Conservation (phyloP, 177 flowering plant genomes). For the Vitis hybrid region DNA sequence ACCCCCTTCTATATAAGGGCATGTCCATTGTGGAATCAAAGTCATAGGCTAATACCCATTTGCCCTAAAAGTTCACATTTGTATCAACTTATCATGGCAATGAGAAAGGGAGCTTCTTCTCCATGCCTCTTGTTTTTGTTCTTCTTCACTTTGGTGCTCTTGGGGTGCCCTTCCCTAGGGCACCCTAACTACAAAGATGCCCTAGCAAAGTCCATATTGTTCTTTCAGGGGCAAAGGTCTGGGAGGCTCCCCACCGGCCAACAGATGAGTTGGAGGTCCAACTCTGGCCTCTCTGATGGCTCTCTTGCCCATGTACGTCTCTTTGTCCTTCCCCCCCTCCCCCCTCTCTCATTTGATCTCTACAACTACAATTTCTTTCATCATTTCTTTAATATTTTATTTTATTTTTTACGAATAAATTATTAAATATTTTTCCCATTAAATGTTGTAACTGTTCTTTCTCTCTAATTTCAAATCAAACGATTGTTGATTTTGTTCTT, state of each 20-base stretch:
- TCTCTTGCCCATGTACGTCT: slow-evolving; percentile 37
- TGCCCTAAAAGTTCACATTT: too few relatives aligned
- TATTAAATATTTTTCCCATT: neutral
- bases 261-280: slow-evolving; percentile 55
- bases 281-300: slow-evolving; percentile 71
- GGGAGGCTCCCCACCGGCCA: slow-evolving; percentile 60
- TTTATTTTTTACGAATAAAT: neutral
- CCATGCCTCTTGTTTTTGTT: slow-evolving; percentile 15
- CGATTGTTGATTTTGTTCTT: too few relatives aligned
- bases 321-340: neutral
- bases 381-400: neutral
- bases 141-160: slow-evolving; percentile 1
- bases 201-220: slow-evolving; percentile 64
- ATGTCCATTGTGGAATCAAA: neutral
- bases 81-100: slow-evolving; percentile 1
- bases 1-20: slow-evolving; percentile 4
- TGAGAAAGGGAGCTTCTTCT: slow-evolving; percentile 19
- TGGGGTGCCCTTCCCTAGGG: slow-evolving; percentile 24
- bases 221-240: slow-evolving; percentile 91
- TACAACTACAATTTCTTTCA: neutral
- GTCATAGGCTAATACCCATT: too few relatives aligned
- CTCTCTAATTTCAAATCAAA: too few relatives aligned
- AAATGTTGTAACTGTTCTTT: too few relatives aligned
- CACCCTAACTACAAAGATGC: slow-evolving; percentile 73
- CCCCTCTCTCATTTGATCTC: neutral